Base-by-base conservation (phyloP, 345 rosid genomes). In the Adansonia digitata region DNA sequence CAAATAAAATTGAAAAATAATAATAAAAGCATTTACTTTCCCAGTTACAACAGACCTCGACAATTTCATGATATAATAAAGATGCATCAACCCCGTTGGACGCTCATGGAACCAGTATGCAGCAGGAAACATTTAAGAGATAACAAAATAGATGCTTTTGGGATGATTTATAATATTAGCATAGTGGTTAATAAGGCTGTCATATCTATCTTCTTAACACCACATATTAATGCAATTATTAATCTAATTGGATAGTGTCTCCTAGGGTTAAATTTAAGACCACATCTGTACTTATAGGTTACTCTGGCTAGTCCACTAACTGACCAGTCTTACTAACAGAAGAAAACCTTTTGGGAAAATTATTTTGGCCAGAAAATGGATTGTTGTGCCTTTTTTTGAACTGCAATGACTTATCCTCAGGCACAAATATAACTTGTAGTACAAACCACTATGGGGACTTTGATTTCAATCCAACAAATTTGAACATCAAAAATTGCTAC, bases 51-150 rank as follows among this genome's bases (percentile, higher is more conserved):
- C 71, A 66, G 48, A 43, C 20, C 35, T 42, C 13, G 34, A 5
- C 52, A 66, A 66, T 37, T 42, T 17, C 2, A 24, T 45, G 55
- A 45, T 26, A 34, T 17, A 43, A 67, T 26, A 67, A 37, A 61
- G 31, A 29, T 2, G 35, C n/a, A 60, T 61, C 76, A 3, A 60
- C 60, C 17, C 14, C 42, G 62, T 18, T 72, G 59, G 13, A 42
- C 46, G 20, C 27, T 57, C 63, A 57, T 15, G 27, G 60, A 34
- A 48, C 42, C 45, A 69, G 18, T n/a, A 31, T 5, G 49, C 18
- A 66, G 29, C 29, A 70, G 61, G 45, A 56, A 72, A 11, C 53
- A 66, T 43, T 45, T 14, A 43, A 66, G 34, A 66, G 29, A 66
- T 66, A 2, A 66, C 12, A 7, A 40, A 66, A 35, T 35, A 18